phyloP scores from a whole-genome alignment of 257 asterid species.

The Salvia splendens region DNA sequence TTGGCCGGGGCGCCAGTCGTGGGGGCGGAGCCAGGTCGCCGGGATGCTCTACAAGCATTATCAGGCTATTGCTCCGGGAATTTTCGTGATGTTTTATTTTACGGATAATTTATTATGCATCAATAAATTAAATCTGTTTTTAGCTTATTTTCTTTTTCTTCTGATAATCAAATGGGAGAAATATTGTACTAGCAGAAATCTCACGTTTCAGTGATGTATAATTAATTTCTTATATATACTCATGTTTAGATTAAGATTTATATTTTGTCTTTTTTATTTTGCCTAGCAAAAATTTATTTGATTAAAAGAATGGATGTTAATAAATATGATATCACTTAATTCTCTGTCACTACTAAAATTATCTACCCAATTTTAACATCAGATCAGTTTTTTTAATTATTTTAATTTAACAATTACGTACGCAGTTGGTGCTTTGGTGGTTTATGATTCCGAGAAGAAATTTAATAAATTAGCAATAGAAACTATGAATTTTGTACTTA shows the following conservation, averaged over 20 bases:
- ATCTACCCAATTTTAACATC: no score
- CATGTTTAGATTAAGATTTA: neutral
- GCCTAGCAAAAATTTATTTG: neutral
- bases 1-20: slow-evolving; percentile 19
- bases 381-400: no score
- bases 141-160: neutral
- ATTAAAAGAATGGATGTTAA: neutral
- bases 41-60: slow-evolving; percentile 33
- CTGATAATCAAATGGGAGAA: neutral
- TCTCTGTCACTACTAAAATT: no score
- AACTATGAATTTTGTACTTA: no score
- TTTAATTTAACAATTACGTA: no score
- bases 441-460: no score
- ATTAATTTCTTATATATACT: neutral
- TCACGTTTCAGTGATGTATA: neutral
- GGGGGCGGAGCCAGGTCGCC: slow-evolving; percentile 6
- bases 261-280: neutral
- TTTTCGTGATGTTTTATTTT: neutral
- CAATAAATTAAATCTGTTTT: neutral
- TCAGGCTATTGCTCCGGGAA: slow-evolving; percentile 33
- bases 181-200: neutral
- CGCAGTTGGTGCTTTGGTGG: no score
- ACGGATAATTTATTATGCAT: neutral
- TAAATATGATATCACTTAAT: no score
- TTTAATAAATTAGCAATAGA: no score